Conservation (phyloP, 129 eudicot species). For the Cynara cardunculus region DNA sequence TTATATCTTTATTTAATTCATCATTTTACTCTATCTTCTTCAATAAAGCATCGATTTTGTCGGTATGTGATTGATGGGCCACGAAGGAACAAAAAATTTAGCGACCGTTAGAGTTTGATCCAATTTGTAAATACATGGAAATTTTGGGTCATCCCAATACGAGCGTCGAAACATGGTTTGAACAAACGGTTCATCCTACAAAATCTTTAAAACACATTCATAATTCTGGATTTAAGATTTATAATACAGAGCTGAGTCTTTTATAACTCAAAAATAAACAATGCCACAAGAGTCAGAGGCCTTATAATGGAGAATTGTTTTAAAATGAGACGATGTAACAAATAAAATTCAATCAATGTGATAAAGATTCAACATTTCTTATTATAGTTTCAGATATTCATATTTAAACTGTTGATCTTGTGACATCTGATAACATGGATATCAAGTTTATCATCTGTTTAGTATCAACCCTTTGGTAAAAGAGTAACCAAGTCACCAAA, state of each 20-base stretch:
- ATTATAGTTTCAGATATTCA: not conserved
- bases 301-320: not conserved
- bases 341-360: not conserved
- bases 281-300: not conserved
- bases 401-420: not conserved
- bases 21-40: too few species aligned
- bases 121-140: too few species aligned
- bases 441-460: too few species aligned
- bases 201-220: not conserved
- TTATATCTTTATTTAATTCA: too few species aligned
- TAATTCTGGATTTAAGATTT: not conserved
- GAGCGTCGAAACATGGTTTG: too few species aligned
- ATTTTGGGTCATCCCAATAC: not conserved
- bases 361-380: too few species aligned
- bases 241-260: not conserved
- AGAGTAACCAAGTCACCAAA: not conserved
- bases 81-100: not conserved
- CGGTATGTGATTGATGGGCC: not conserved
- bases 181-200: not conserved
- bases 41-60: too few species aligned
- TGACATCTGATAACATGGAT: not conserved
- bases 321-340: not conserved
- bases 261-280: too few species aligned
- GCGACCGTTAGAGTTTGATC: not conserved
- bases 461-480: too few species aligned